Evolutionary conservation across 1,284 basidiomycete genomes (phyloP).

Genomic region (Fomes fomentarius): DNA sequence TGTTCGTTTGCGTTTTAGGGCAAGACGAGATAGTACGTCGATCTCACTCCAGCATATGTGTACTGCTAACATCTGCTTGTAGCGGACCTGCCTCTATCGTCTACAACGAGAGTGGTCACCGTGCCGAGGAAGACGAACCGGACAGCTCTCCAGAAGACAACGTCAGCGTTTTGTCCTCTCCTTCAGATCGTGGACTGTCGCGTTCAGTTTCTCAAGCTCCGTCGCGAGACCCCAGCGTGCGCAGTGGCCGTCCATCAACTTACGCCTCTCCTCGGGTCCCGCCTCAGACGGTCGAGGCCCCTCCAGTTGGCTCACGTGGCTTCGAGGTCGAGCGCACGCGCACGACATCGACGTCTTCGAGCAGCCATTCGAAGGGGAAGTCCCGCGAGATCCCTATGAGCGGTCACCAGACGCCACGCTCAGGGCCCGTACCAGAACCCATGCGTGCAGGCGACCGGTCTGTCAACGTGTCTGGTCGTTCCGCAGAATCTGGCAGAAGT

Average conservation of each 20-base stretch:
- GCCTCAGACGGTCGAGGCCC: not conserved
- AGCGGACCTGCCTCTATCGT: constrained; percentile 80
- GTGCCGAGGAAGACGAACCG: constrained; percentile 69
- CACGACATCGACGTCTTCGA: constrained; percentile 16
- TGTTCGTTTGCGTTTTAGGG: constrained; percentile 45
- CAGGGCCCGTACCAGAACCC: constrained; percentile 20
- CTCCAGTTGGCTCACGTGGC: constrained; percentile 13
- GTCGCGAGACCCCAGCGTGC: constrained; percentile 29
- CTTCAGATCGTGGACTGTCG: constrained; percentile 27
- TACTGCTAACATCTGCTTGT: constrained; percentile 7
- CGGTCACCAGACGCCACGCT: constrained; percentile 16
- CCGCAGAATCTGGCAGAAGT: constrained; percentile 36
- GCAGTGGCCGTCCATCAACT: constrained; percentile 20
- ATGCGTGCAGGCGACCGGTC: constrained; percentile 30
- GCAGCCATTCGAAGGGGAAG: constrained; percentile 33
- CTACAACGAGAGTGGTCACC: constrained; percentile 76
- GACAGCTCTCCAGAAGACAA: constrained; percentile 38
- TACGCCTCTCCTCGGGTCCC: constrained; percentile 26
- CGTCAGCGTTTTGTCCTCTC: constrained; percentile 27
- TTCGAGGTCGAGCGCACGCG: constrained; percentile 25
- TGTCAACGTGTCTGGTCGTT: constrained; percentile 32
- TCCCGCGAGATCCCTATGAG: constrained; percentile 24
- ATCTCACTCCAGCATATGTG: not conserved
- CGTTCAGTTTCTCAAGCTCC: constrained; percentile 33
- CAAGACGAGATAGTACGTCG: constrained; percentile 61